Evolutionary conservation across 2,329 filamentous ascomycete species (phyloP).

Genomic region (Amphichorda felina): DNA sequence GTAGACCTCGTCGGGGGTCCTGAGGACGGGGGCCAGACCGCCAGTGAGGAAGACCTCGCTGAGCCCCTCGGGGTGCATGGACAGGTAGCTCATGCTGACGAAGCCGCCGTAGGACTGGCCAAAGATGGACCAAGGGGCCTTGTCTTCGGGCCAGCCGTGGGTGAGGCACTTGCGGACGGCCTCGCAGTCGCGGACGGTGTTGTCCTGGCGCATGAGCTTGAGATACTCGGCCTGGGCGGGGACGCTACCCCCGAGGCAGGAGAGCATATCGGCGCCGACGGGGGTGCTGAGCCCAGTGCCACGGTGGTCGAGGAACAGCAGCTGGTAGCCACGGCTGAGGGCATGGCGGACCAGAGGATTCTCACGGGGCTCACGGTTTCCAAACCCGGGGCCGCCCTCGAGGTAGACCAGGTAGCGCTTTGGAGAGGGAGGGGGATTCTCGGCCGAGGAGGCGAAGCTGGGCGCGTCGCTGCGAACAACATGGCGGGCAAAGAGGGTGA

Average conservation of each 20-base stretch:
- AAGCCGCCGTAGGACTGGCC: slow-evolving; percentile 93
- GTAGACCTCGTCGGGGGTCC: slow-evolving; percentile 65
- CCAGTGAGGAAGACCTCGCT: slow-evolving; percentile 78
- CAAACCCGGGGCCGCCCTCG: slow-evolving; percentile 77
- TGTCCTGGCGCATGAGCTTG: slow-evolving; percentile 78
- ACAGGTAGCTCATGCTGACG: slow-evolving; percentile 73
- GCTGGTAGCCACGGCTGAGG: slow-evolving; percentile 71
- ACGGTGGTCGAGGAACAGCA: slow-evolving; percentile 80
- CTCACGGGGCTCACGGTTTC: slow-evolving; percentile 64
- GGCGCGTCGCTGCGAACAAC: slow-evolving; percentile 44
- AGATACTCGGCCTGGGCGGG: slow-evolving; percentile 68
- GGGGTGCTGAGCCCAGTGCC: slow-evolving; percentile 80
- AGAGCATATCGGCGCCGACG: slow-evolving; percentile 60
- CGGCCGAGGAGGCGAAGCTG: slow-evolving; percentile 34
- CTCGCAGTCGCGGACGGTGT: slow-evolving; percentile 80
- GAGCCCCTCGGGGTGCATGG: slow-evolving; percentile 64
- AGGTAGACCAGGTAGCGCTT: slow-evolving; percentile 60
- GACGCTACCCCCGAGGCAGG: slow-evolving; percentile 39
- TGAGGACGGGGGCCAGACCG: slow-evolving; percentile 67
- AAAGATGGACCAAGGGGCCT: slow-evolving; percentile 73
- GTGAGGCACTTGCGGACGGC: slow-evolving; percentile 70
- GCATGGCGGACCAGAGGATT: slow-evolving; percentile 58
- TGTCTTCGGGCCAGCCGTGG: slow-evolving; percentile 51
- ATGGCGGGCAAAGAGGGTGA: slow-evolving; percentile 69
- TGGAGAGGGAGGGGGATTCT: slow-evolving; percentile 17